Evolutionary conservation across 2,329 filamentous ascomycete species (phyloP).

Genomic region (Cladophialophora chaetospira): DNA sequence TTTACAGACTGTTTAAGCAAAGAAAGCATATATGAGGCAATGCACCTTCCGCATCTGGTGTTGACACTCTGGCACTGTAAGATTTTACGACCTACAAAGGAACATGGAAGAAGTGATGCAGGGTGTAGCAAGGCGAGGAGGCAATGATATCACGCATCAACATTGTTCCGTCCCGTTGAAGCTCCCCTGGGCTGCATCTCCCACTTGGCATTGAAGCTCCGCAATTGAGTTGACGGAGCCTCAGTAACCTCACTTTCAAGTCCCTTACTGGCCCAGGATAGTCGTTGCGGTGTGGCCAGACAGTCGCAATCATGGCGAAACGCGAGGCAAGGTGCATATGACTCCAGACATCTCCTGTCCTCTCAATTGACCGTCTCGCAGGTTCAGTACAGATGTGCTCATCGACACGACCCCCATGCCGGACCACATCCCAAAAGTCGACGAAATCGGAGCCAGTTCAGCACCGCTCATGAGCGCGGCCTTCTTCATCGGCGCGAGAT

Average conservation of each 20-base stretch:
- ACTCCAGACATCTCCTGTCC: neutral
- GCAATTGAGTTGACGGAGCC: constrained; percentile 2
- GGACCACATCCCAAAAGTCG: constrained; percentile 84
- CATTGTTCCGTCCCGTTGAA: neutral
- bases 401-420: constrained; percentile 96
- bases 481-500: constrained; percentile 96
- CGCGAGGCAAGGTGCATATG: constrained; percentile 29
- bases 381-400: constrained; percentile 92
- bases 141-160: neutral
- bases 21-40: too few species aligned
- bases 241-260: constrained; percentile 2
- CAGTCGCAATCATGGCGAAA: constrained; percentile 27
- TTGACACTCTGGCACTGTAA: too few species aligned
- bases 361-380: constrained; percentile 43
- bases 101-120: too few species aligned
- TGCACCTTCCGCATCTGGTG: too few species aligned
- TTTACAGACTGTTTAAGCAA: too few species aligned
- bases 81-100: too few species aligned
- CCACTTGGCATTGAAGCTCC: constrained; percentile 32
- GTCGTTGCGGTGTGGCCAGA: constrained; percentile 1
- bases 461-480: constrained; percentile 88
- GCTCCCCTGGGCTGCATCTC: neutral
- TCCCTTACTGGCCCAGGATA: neutral
- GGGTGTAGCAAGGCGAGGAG: too few species aligned
- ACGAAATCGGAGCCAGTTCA: constrained; percentile 90